Evolutionary conservation across 345 rosid species (phyloP).

Genomic region (Psidium guajava): DNA sequence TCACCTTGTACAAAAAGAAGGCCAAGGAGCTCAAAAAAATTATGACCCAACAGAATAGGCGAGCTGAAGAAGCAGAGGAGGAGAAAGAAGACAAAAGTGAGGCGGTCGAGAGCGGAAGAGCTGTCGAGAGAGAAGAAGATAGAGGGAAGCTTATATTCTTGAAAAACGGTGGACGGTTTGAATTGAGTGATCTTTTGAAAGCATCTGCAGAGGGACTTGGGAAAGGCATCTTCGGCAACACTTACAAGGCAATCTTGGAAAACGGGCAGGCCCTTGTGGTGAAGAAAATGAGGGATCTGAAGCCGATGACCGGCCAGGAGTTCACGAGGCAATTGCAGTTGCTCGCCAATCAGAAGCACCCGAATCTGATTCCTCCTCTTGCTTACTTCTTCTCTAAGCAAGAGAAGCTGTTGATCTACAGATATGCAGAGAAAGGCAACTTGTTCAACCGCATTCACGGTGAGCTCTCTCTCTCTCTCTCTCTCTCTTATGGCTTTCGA

Average conservation of each 20-base stretch:
- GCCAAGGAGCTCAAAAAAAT: constrained; percentile 7
- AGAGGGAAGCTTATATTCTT: constrained; percentile 23
- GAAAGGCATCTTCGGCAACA: constrained; percentile 33
- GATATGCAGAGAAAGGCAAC: constrained; percentile 30
- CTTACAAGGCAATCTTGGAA: constrained; percentile 29
- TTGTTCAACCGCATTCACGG: constrained; percentile 44
- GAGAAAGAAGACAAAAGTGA: not conserved
- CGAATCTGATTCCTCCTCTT: constrained; percentile 45
- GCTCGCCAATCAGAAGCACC: constrained; percentile 25
- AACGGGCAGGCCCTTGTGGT: constrained; percentile 24
- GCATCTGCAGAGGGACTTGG: constrained; percentile 48
- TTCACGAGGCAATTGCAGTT: constrained; percentile 18
- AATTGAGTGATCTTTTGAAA: constrained; percentile 28
- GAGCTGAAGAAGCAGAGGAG: not conserved
- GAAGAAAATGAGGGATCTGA: constrained; percentile 32
- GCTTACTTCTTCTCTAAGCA: constrained; percentile 62
- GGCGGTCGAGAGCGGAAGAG: not conserved
- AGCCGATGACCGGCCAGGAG: constrained; percentile 30
- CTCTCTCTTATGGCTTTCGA: not conserved
- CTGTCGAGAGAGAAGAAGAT: not conserved
- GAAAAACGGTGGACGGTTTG: constrained; percentile 11
- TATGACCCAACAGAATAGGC: not conserved
- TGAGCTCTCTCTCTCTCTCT: constrained; percentile 2
- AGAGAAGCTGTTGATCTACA: constrained; percentile 46
- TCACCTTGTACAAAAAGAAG: constrained; percentile 20